Percentiles rank a stretch among this genome's conserved stretches.
These are phyloP conservation scores for Paraphaeosphaeria minitans DNA, from an alignment of 2,329 filamentous ascomycete genomes.

Conservation along the genomic window DNA sequence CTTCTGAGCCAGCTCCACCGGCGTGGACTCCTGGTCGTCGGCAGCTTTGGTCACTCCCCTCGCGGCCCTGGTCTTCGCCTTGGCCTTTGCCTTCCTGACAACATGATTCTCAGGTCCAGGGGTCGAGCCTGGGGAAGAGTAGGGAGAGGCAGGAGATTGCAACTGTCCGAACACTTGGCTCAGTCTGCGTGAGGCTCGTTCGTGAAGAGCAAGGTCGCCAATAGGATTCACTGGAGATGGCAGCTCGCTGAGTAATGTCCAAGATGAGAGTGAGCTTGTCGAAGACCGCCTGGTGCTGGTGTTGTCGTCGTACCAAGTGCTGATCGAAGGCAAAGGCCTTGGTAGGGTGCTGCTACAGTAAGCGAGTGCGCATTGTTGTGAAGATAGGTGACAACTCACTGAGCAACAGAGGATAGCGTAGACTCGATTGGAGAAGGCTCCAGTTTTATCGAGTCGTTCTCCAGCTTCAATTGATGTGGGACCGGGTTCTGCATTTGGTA, in stretches of 20 bases:
- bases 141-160: not conserved
- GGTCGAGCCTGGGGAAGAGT: not conserved
- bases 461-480: not conserved
- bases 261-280: not conserved
- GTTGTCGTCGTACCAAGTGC: not conserved
- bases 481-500: not conserved
- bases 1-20: not conserved
- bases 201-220: not conserved
- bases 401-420: not conserved
- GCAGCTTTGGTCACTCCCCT: not conserved
- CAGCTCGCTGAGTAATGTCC: not conserved
- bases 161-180: not conserved
- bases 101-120: not conserved
- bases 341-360: not conserved
- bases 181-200: not conserved
- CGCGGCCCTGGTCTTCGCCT: not conserved
- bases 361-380: not conserved
- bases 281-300: not conserved
- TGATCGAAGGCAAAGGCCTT: not conserved
- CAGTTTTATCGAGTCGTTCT: not conserved
- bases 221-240: not conserved
- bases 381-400: not conserved
- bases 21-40: not conserved
- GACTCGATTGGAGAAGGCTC: constrained; percentile 8
- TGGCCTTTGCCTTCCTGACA: not conserved